Percentiles rank a stretch among this genome's conserved stretches.
Conservation (phyloP, 176 grass and related monocot genomes). For the Elymus sibiricus region DNA sequence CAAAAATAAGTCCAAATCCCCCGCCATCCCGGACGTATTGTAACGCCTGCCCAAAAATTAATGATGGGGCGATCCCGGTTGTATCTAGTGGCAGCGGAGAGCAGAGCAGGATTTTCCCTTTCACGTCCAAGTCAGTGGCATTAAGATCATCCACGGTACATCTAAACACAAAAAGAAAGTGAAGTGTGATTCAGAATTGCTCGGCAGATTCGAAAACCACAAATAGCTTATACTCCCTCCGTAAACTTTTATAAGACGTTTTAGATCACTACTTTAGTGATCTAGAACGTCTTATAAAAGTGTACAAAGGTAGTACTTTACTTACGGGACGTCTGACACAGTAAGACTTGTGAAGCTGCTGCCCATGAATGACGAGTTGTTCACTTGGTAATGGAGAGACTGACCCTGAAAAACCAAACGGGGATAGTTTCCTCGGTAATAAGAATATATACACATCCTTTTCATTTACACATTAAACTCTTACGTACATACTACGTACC, state of each 20-base stretch:
- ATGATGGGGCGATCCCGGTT: rapidly evolving
- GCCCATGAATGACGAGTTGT: neutral
- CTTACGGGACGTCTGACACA: neutral
- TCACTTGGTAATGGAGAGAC: neutral
- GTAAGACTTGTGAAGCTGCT: neutral
- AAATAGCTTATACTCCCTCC: neutral
- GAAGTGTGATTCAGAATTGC: neutral
- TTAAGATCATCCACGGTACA: neutral
- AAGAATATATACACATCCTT: neutral
- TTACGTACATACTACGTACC: neutral
- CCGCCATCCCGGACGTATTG: neutral
- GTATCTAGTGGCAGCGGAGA: neutral
- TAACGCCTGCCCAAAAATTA: neutral
- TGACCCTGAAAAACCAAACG: neutral
- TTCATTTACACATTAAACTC: neutral
- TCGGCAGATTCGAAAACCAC: neutral
- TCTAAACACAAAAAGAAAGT: neutral
- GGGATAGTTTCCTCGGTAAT: neutral
- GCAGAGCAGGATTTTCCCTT: neutral
- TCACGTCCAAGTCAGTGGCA: neutral
- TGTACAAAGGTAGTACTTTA: no score
- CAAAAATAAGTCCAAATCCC: constrained; percentile 21
- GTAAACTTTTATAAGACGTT: no score
- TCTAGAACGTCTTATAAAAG: no score
- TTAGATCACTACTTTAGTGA: no score